phyloP scores from a whole-genome alignment of 345 rosid genomes.

The Passiflora organensis region DNA sequence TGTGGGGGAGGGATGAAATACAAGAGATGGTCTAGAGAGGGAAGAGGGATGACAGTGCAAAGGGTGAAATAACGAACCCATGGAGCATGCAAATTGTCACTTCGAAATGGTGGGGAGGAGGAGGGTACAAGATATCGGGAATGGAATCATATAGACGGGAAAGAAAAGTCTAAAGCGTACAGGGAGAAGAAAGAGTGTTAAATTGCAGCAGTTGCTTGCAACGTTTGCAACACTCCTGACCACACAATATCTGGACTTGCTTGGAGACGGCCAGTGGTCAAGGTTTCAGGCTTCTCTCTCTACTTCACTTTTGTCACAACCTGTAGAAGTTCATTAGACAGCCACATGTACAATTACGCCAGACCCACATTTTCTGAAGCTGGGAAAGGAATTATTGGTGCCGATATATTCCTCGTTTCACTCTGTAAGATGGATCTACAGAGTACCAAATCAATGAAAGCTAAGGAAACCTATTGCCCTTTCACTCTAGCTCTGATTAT shows the following conservation, averaged over 20 bases:
- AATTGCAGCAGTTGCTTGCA: slow-evolving; percentile 18
- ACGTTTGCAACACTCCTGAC: slow-evolving; percentile 17
- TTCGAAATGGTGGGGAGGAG: neutral
- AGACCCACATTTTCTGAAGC: too few species aligned
- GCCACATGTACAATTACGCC: too few species aligned
- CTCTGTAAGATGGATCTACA: too few species aligned
- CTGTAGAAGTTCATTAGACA: neutral
- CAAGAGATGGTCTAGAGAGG: slow-evolving; percentile 8
- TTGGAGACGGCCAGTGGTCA: too few species aligned
- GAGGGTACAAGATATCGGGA: neutral
- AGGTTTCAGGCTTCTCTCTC: too few species aligned
- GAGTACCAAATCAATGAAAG: too few species aligned
- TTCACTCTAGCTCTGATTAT: too few species aligned
- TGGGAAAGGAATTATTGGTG: too few species aligned
- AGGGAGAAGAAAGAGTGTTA: neutral
- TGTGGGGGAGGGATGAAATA: slow-evolving; percentile 8
- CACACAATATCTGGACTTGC: slow-evolving; percentile 21
- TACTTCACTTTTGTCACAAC: too few species aligned
- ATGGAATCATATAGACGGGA: neutral
- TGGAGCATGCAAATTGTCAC: neutral
- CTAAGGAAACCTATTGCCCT: too few species aligned
- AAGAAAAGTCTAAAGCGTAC: neutral
- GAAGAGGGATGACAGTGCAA: slow-evolving; percentile 16
- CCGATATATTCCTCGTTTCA: too few species aligned
- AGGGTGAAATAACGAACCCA: slow-evolving; percentile 24